A percentile compares a stretch with the other conserved stretches of the same genome.
phyloP scores from a whole-genome alignment of 164 flowering plant species.

The Dillenia turbinata region DNA sequence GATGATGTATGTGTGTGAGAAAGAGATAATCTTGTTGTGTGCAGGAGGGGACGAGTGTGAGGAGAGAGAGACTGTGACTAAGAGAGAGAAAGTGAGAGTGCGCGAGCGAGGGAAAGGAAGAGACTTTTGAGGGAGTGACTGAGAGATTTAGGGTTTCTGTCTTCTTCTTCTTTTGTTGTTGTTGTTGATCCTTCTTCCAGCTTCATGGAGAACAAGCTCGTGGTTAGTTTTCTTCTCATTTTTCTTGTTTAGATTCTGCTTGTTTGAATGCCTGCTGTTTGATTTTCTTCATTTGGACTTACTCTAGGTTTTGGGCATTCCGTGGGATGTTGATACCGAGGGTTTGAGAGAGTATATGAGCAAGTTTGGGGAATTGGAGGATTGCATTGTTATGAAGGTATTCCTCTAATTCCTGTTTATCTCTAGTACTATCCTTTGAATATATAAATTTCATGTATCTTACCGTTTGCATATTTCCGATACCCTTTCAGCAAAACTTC shows the following conservation, averaged over 20 bases:
- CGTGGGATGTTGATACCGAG: constrained; percentile 81
- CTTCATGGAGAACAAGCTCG: constrained; percentile 69
- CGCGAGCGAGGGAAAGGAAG: constrained; percentile 22
- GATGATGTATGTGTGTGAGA: constrained; percentile 50
- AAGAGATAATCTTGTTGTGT: constrained; percentile 52
- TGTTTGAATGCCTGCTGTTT: neutral
- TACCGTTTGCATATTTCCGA: no score
- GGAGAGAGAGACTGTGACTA: constrained; percentile 38
- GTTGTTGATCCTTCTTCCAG: constrained; percentile 5
- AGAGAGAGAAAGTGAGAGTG: constrained; percentile 19
- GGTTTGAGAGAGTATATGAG: constrained; percentile 74
- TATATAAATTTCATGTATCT: no score
- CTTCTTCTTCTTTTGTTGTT: neutral
- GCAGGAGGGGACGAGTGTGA: constrained; percentile 47
- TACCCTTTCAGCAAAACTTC: no score
- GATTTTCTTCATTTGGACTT: neutral
- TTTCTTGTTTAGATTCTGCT: neutral
- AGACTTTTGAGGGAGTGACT: constrained; percentile 18
- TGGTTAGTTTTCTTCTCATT: constrained; percentile 49
- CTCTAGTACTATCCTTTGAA: no score
- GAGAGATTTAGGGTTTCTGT: constrained; percentile 18
- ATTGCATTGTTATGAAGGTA: constrained; percentile 89
- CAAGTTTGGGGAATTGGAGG: constrained; percentile 85
- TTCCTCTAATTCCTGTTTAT: no score
- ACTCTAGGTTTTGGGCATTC: constrained; percentile 76